Evolutionary conservation across 148 eudicot species (phyloP), one percentile per base, ranked within the genome.

Genomic region (Chenopodium album): DNA sequence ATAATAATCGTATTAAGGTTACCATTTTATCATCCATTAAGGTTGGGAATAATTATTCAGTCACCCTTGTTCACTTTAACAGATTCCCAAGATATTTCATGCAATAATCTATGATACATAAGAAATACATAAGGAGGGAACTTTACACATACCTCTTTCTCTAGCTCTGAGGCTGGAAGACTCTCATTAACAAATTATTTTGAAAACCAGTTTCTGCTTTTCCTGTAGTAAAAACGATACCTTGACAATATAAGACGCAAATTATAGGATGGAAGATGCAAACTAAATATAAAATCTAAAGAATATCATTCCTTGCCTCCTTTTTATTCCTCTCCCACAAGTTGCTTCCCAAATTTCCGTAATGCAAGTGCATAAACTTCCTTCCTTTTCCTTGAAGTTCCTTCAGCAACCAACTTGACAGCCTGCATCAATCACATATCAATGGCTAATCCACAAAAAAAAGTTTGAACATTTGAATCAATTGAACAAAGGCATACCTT

Each of bases 351-450:
- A 69, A 92, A 94, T 84, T 91, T 94, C 82, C 83, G 88, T 37
- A 96, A 82, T 26, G 99, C 98, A 34, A 96, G 87, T 48, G 98
- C 85, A 89, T 96, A 96, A 76, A 96, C 87, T 47, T 89, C 92
- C 85, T 92, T 92, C 81, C 89, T 88, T 84, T 87, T 92, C 88
- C 90, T 86, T 32, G 98, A 94, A 62, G 92, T 84, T 72, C 89
- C 94, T 77, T 88, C 89, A 63, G 98, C 95, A 79, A 96, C 99
- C 90, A 96, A 77, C 84, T 96, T 96, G 84, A 96, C 95, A 74
- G 99, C 99, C 98, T 94, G 79, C 47, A 85, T 46, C 17, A 73
- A 83, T 65, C 60, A 13, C 72, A 48, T 23, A 34, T 13, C 64
- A 78, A 77, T 67, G 82, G 80, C 37, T 67, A 66, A 62, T 16